These are phyloP conservation scores for Xylariomycetidae sp. DNA, from an alignment of 2,329 filamentous ascomycete species.

Conservation along the genomic window DNA sequence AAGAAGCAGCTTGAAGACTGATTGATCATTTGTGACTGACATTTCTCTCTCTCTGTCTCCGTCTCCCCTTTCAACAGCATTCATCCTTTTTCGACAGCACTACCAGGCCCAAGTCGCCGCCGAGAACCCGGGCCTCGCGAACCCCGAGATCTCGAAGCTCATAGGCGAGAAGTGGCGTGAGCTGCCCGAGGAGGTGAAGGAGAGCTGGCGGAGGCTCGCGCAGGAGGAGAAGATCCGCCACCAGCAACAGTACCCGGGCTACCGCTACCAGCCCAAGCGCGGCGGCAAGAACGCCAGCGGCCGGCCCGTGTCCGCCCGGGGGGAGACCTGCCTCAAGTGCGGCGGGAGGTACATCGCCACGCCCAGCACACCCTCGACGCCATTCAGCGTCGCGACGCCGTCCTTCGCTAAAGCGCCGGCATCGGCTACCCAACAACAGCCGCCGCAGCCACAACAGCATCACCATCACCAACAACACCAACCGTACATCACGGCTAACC, in stretches of 20 bases:
- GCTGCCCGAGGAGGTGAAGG: slow-evolving; percentile 69
- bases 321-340: slow-evolving; percentile 64
- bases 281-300: slow-evolving; percentile 35
- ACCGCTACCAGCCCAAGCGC: slow-evolving; percentile 86
- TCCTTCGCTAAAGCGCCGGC: slow-evolving; percentile 15
- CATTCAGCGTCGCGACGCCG: slow-evolving; percentile 34
- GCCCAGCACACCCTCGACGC: slow-evolving; percentile 53
- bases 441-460: background rate
- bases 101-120: slow-evolving; percentile 78
- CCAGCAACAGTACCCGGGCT: slow-evolving; percentile 84
- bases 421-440: background rate
- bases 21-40: too few relatives aligned
- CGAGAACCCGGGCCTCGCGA: slow-evolving; percentile 82
- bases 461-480: slow-evolving; percentile 12
- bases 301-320: slow-evolving; percentile 23
- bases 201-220: slow-evolving; percentile 82
- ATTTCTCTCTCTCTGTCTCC: too few relatives aligned
- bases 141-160: slow-evolving; percentile 96
- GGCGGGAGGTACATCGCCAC: slow-evolving; percentile 63
- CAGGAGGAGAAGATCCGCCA: slow-evolving; percentile 92
- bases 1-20: too few relatives aligned
- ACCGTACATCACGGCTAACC: slow-evolving; percentile 19
- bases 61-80: too few relatives aligned
- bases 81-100: slow-evolving; percentile 95
- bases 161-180: slow-evolving; percentile 90